These are phyloP conservation scores for Stemphylium beticola DNA, from an alignment of 2,329 filamentous ascomycete genomes.

Conservation along the genomic window DNA sequence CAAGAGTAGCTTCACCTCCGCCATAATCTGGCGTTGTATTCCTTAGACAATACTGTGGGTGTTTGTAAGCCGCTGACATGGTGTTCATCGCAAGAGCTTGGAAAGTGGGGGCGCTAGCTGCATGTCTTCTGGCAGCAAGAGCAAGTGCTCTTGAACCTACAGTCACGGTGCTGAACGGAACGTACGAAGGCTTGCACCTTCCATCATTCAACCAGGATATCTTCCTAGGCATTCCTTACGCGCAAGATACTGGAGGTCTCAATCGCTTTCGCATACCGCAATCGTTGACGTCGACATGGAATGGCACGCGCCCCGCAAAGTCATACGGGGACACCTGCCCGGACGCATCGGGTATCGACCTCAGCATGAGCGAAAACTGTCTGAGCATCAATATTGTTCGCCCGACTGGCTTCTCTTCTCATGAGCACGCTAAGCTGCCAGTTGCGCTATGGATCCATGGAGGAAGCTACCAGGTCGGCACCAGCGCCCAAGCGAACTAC, in stretches of 20 bases:
- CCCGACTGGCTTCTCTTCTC: slow-evolving; percentile 53
- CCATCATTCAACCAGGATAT: slow-evolving; percentile 52
- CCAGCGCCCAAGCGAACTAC: slow-evolving; percentile 58
- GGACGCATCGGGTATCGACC: slow-evolving; percentile 41
- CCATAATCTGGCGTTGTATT: background rate
- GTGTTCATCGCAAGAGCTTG: slow-evolving; percentile 22
- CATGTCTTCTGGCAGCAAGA: slow-evolving; percentile 19
- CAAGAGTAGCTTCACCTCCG: slow-evolving; percentile 12
- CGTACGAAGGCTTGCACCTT: slow-evolving; percentile 43
- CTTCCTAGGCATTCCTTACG: slow-evolving; percentile 62
- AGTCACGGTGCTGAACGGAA: slow-evolving; percentile 43
- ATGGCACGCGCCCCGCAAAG: slow-evolving; percentile 48
- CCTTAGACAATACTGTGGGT: background rate
- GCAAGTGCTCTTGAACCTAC: slow-evolving; percentile 28
- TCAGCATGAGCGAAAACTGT: slow-evolving; percentile 62
- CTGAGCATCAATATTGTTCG: slow-evolving; percentile 68
- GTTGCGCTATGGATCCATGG: slow-evolving; percentile 68
- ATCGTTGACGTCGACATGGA: slow-evolving; percentile 55
- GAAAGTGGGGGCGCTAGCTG: slow-evolving; percentile 20
- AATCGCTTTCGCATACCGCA: slow-evolving; percentile 62
- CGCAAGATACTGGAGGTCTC: slow-evolving; percentile 59
- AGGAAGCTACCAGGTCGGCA: slow-evolving; percentile 53
- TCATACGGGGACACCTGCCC: slow-evolving; percentile 52
- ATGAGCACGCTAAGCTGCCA: slow-evolving; percentile 55
- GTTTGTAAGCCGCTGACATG: slow-evolving; percentile 13